Evolutionary conservation across 495 filamentous ascomycete genomes (phyloP).

Genomic region (Trichoderma orchidacearum): DNA sequence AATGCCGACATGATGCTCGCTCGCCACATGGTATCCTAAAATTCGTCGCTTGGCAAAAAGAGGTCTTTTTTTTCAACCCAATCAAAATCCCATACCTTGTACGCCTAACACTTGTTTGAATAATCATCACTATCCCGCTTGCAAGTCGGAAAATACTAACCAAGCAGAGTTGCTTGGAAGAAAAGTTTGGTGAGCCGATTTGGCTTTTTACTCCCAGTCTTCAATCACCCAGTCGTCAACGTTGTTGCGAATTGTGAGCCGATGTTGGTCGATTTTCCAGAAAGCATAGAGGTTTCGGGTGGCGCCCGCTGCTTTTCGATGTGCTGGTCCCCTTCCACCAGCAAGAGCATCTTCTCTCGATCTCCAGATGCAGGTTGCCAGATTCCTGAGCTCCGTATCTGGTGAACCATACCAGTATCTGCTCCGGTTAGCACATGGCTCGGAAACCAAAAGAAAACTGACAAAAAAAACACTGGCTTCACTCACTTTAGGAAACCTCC

Average conservation of each 20-base stretch:
- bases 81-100: neutral
- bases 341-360: slow-evolving; percentile 52
- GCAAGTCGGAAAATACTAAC: neutral
- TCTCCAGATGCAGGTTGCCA: slow-evolving; percentile 71
- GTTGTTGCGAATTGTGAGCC: slow-evolving; percentile 43
- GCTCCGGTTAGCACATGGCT: slow-evolving; percentile 12
- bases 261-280: slow-evolving; percentile 52
- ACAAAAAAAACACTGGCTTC: neutral
- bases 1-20: neutral
- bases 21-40: neutral
- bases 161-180: neutral
- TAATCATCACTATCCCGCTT: neutral
- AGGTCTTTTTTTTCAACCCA: neutral
- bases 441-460: neutral
- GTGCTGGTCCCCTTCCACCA: slow-evolving; percentile 48
- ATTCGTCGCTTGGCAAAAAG: no score
- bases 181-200: neutral
- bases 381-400: slow-evolving; percentile 47
- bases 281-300: slow-evolving; percentile 38
- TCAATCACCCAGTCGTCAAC: slow-evolving; percentile 43
- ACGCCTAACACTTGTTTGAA: neutral
- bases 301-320: slow-evolving; percentile 36
- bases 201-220: slow-evolving; percentile 31
- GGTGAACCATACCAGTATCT: slow-evolving; percentile 71
- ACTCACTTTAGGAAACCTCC: slow-evolving; percentile 71